A percentile compares a stretch with the other conserved stretches of the same genome.
These are phyloP conservation scores for Pestalotiopsis sp. DNA, from an alignment of 2,329 filamentous ascomycete species.

Conservation along the genomic window DNA sequence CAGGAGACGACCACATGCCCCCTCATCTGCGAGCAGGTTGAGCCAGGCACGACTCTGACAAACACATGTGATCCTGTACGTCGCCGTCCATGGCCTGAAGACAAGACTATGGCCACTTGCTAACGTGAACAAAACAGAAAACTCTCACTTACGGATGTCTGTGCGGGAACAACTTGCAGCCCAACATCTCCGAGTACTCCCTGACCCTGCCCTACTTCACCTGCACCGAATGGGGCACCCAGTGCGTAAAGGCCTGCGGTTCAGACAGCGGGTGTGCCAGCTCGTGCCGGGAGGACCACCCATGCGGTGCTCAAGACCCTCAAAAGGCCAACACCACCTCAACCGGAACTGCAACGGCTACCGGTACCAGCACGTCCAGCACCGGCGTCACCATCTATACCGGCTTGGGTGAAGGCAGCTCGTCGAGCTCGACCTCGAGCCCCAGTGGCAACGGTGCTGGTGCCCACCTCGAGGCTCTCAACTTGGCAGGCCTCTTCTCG, in stretches of 20 bases:
- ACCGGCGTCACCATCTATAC: slow-evolving; percentile 21
- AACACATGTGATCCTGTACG: slow-evolving; percentile 72
- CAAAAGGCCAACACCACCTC: slow-evolving; percentile 59
- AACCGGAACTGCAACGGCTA: slow-evolving; percentile 40
- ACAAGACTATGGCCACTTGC: neutral
- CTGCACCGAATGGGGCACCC: slow-evolving; percentile 71
- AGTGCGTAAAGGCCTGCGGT: slow-evolving; percentile 65
- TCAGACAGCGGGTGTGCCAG: slow-evolving; percentile 59
- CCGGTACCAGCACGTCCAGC: slow-evolving; percentile 38
- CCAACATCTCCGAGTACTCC: slow-evolving; percentile 77
- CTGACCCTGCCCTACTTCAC: slow-evolving; percentile 78
- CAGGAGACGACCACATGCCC: slow-evolving; percentile 68
- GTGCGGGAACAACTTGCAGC: slow-evolving; percentile 66
- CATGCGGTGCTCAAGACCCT: slow-evolving; percentile 72
- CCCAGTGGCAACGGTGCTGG: slow-evolving; percentile 18
- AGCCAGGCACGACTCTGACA: slow-evolving; percentile 51
- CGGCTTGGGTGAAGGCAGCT: slow-evolving; percentile 17
- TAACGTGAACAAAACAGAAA: slow-evolving; percentile 38
- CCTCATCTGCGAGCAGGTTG: slow-evolving; percentile 68
- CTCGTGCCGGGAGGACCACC: slow-evolving; percentile 66
- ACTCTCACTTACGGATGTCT: slow-evolving; percentile 72
- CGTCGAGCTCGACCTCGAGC: slow-evolving; percentile 11
- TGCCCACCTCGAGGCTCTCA: slow-evolving; percentile 31
- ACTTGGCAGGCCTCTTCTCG: slow-evolving; percentile 30
- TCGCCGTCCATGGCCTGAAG: slow-evolving; percentile 12